Conservation (phyloP, 2,329 filamentous ascomycete genomes). For the Aspergillus awamori region DNA sequence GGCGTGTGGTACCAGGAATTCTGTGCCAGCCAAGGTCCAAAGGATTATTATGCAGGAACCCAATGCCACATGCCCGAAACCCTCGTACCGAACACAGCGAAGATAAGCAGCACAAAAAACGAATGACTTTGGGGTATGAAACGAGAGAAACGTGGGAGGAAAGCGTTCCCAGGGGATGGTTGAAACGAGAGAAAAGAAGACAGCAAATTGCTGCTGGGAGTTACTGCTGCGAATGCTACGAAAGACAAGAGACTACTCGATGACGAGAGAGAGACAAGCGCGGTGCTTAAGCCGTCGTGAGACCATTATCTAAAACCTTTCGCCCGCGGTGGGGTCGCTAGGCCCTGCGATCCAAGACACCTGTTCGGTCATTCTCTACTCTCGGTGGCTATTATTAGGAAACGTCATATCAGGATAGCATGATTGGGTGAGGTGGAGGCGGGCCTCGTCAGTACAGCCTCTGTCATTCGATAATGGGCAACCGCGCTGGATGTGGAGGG, state of each 20-base stretch:
- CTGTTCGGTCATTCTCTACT: neutral
- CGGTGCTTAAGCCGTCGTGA: slow-evolving; percentile 1
- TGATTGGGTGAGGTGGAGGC: slow-evolving; percentile 2
- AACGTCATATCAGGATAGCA: slow-evolving; percentile 7
- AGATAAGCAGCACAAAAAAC: neutral
- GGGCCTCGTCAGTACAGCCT: no score
- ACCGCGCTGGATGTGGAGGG: no score
- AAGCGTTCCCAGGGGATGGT: neutral
- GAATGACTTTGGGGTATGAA: neutral
- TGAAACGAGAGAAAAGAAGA: slow-evolving; percentile 4
- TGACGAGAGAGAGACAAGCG: neutral
- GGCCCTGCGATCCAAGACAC: slow-evolving; percentile 7
- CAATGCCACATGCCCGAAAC: slow-evolving; percentile 11
- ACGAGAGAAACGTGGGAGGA: neutral
- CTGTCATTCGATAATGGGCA: no score
- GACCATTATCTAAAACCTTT: slow-evolving; percentile 8
- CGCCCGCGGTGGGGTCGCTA: slow-evolving; percentile 11
- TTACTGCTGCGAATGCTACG: neutral
- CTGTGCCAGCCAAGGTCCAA: slow-evolving; percentile 2
- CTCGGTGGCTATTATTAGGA: slow-evolving; percentile 11
- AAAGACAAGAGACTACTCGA: neutral
- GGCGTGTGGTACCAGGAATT: slow-evolving; percentile 7
- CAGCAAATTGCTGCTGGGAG: neutral
- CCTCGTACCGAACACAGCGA: no score
- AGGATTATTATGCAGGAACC: neutral